These are phyloP conservation scores for Elaeagnus macrophylla DNA, from an alignment of 306 rosid species.

Conservation along the genomic window DNA sequence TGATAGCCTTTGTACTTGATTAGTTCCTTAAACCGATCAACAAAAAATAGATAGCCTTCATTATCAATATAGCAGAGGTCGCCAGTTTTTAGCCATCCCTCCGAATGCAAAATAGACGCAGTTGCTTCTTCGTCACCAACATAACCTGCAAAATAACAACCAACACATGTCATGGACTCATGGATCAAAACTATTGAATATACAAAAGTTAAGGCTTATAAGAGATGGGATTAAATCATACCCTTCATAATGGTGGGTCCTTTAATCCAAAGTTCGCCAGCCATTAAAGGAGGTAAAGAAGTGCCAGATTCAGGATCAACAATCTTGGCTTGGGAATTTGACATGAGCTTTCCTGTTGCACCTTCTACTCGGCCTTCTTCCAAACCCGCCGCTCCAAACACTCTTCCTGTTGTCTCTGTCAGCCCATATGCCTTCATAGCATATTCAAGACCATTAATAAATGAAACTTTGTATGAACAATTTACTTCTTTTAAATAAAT, in stretches of 20 bases:
- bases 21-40: conserved; percentile 29
- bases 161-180: background rate
- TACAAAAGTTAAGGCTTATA: no score
- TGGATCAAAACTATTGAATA: no score
- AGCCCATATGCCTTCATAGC: conserved; percentile 17
- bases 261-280: conserved; percentile 25
- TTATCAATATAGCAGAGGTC: conserved; percentile 24
- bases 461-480: background rate
- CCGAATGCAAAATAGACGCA: conserved; percentile 6
- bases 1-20: conserved; percentile 31
- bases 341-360: conserved; percentile 4
- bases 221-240: no score
- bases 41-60: conserved; percentile 18
- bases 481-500: background rate
- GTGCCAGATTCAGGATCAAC: conserved; percentile 17
- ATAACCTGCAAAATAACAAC: conserved; percentile 13
- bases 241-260: conserved; percentile 25
- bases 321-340: conserved; percentile 18
- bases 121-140: conserved; percentile 24
- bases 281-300: conserved; percentile 14
- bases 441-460: background rate
- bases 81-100: conserved; percentile 33
- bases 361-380: conserved; percentile 21
- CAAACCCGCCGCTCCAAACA: conserved; percentile 13
- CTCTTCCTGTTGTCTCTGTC: conserved; percentile 23